Evolutionary conservation across 2,329 filamentous ascomycete genomes (phyloP).

Genomic region (Ilyonectria robusta): DNA sequence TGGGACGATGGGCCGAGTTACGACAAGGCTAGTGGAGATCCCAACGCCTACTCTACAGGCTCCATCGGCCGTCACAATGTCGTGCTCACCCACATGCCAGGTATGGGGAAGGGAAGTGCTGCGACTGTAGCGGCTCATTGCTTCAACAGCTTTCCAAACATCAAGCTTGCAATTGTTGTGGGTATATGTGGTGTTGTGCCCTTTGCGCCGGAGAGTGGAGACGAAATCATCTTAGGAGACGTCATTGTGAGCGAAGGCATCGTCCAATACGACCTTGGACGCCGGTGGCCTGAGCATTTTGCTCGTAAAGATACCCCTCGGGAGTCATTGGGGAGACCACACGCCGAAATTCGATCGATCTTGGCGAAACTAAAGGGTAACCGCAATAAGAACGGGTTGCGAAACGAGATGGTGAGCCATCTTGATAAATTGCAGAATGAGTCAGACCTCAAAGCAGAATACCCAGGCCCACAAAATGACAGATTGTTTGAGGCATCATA

Average conservation of each 20-base stretch:
- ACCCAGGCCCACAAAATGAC: neutral
- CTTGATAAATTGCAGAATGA: neutral
- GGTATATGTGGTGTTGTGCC: constrained; percentile 5
- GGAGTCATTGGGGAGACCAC: neutral
- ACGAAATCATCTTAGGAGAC: constrained; percentile 5
- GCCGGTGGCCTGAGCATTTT: neutral
- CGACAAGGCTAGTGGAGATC: too few species aligned
- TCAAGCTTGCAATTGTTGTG: neutral
- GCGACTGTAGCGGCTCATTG: neutral
- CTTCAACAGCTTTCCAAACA: neutral
- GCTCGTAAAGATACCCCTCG: too few species aligned
- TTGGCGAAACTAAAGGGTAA: neutral
- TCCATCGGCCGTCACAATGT: too few species aligned
- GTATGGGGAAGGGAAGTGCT: neutral
- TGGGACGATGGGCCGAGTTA: too few species aligned
- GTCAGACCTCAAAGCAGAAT: neutral
- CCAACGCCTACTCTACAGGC: too few species aligned
- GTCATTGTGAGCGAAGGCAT: neutral
- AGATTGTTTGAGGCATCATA: neutral
- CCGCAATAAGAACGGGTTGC: neutral
- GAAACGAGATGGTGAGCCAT: neutral
- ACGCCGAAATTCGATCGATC: neutral
- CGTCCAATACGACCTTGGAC: constrained; percentile 5
- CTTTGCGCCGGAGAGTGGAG: neutral
- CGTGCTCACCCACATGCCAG: neutral